These are phyloP conservation scores for Ceriops decandra DNA, from an alignment of 345 rosid species.

Conservation along the genomic window DNA sequence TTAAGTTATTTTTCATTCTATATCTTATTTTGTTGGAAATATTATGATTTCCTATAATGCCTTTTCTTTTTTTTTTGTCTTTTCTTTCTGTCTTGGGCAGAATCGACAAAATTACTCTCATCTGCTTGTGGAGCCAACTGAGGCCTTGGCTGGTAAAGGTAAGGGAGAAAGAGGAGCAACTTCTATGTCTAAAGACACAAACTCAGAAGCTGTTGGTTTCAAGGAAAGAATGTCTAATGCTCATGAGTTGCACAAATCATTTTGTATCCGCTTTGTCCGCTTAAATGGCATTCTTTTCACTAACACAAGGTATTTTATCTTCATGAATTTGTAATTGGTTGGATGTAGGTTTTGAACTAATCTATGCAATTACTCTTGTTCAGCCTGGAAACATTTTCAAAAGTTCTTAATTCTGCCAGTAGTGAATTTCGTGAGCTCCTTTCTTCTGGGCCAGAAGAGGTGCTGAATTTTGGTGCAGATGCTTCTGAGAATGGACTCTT, in stretches of 20 bases:
- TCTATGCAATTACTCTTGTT: slow-evolving; percentile 5
- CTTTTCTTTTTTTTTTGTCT: neutral
- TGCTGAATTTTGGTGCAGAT: slow-evolving; percentile 65
- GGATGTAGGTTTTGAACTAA: slow-evolving; percentile 6
- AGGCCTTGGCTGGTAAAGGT: slow-evolving; percentile 45
- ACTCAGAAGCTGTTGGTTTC: slow-evolving; percentile 37
- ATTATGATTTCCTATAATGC: neutral
- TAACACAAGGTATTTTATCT: slow-evolving; percentile 64
- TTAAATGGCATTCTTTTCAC: slow-evolving; percentile 91
- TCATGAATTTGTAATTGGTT: neutral
- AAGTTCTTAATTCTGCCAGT: slow-evolving; percentile 64
- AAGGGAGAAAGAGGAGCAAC: slow-evolving; percentile 57
- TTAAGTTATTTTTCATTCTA: neutral
- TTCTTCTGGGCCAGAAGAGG: slow-evolving; percentile 58
- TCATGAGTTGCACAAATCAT: slow-evolving; percentile 51
- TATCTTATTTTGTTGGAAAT: neutral
- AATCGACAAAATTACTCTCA: slow-evolving; percentile 71
- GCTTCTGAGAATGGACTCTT: slow-evolving; percentile 58
- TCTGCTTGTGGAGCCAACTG: slow-evolving; percentile 45
- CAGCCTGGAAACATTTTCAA: slow-evolving; percentile 89
- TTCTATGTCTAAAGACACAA: slow-evolving; percentile 43
- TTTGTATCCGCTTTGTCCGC: slow-evolving; percentile 79
- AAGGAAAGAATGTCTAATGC: slow-evolving; percentile 43
- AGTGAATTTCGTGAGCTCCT: slow-evolving; percentile 60
- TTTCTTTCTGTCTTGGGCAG: slow-evolving; percentile 28